These are phyloP conservation scores for Leccinum rimulosum DNA, from an alignment of 768 basidiomycete species.

Conservation along the genomic window DNA sequence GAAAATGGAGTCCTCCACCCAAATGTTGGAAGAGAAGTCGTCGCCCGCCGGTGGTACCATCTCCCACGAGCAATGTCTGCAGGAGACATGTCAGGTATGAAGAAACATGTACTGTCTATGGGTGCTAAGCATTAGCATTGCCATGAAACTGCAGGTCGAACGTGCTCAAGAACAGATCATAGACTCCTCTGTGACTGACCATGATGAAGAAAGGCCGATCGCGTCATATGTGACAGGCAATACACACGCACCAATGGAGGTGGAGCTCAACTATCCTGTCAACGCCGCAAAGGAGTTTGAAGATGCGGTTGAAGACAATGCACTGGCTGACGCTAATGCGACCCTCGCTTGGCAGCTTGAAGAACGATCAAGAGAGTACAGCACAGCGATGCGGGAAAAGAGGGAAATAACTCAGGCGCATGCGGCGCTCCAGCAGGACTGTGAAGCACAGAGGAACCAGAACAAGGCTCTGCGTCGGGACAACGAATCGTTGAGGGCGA, in stretches of 20 bases:
- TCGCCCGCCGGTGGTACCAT: neutral
- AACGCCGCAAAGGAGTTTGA: neutral
- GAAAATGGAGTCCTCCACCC: neutral
- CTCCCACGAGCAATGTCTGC: neutral
- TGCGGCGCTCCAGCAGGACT: conserved; percentile 5
- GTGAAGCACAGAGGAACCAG: conserved; percentile 11
- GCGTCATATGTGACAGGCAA: neutral
- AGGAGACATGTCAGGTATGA: conserved; percentile 4
- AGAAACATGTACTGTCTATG: neutral
- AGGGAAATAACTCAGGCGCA: neutral
- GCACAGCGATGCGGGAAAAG: conserved; percentile 1
- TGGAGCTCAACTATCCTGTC: no score
- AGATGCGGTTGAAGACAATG: neutral
- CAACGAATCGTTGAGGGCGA: conserved; percentile 11
- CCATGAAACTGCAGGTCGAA: neutral
- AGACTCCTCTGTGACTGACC: neutral
- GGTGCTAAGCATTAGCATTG: neutral
- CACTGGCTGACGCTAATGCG: neutral
- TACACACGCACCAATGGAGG: neutral
- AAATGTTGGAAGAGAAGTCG: neutral
- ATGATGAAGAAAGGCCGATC: neutral
- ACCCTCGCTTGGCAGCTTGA: neutral
- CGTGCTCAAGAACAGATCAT: neutral
- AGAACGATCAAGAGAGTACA: conserved; percentile 3
- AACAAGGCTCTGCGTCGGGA: conserved; percentile 1